Conservation (phyloP, 768 basidiomycete genomes). For the Podaxis pistillaris region DNA sequence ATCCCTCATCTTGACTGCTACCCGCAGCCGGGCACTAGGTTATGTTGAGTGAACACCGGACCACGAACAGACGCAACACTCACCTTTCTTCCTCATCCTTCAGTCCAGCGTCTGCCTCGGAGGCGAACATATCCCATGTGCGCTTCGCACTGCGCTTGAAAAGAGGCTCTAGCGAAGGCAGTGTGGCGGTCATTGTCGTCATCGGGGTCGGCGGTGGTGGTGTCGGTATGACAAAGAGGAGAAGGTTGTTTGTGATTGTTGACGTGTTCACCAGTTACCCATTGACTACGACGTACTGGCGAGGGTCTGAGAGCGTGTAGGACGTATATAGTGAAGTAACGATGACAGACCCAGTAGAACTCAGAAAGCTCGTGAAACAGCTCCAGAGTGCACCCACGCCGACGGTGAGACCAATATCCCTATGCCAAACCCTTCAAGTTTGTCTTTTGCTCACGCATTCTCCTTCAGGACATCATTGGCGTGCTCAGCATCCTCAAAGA, state of each 20-base stretch:
- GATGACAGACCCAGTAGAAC: constrained; percentile 44
- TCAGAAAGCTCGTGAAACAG: constrained; percentile 81
- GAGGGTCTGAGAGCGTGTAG: constrained; percentile 12
- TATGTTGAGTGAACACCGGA: constrained; percentile 1
- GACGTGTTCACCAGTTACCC: constrained; percentile 9
- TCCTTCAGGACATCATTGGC: constrained; percentile 57
- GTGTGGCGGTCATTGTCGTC: constrained; percentile 41
- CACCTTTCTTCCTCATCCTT: constrained; percentile 75
- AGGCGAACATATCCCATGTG: constrained; percentile 68
- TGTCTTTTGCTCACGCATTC: constrained; percentile 25
- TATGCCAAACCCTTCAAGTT: constrained; percentile 37
- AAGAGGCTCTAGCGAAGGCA: constrained; percentile 68
- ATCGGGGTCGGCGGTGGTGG: constrained; percentile 9
- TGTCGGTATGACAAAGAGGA: constrained; percentile 9
- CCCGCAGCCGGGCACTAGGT: constrained; percentile 63
- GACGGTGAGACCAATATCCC: constrained; percentile 47
- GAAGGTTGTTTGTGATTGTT: constrained; percentile 10
- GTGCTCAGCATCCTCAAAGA: constrained; percentile 64
- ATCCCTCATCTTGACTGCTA: constrained; percentile 84
- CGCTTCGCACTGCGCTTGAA: constrained; percentile 66
- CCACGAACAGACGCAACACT: constrained; percentile 15
- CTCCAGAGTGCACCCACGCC: constrained; percentile 60
- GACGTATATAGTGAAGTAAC: constrained; percentile 10
- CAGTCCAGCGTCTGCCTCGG: constrained; percentile 57
- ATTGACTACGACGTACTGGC: constrained; percentile 8